Evolutionary conservation across 148 eudicot species (phyloP), one percentile per base, ranked within the genome.

Genomic region (Camellia lanceoleosa): DNA sequence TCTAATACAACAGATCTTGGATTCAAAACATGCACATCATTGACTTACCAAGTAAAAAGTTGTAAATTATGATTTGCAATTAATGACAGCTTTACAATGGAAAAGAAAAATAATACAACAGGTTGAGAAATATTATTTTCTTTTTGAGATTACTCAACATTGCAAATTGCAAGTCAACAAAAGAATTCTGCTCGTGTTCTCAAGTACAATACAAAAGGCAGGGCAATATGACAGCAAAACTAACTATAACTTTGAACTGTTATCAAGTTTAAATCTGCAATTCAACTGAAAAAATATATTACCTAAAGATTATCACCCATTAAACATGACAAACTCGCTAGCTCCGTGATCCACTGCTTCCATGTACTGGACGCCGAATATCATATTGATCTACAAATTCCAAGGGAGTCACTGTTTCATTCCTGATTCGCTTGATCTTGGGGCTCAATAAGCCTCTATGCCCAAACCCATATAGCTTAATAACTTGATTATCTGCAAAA

Each of bases 401-500:
- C 74, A 91, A 71, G 63, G 94, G 94, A 4, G 67, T 73, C 56
- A 76, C 86, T 0, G 91, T 89, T 78, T 91, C 94, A 76, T 86
- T 85, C 80, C 94, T 82, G 52, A 78, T 20, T 71, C 86, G 86
- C 83, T 82, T 91, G 73, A 89, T 80, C 80, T 91, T 89, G 18
- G 94, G 88, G 77, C 90, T 91, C 84, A 89, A 69, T 60, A 92
- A 81, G 3, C 92, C 90, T 58, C 85, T 89, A 84, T 91, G 97
- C 82, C 89, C 80, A 73, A 88, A 89, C 73, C 97, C 97, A 85
- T 91, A 91, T 18, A 89, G 83, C 49, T 86, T 87, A 47, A 92
- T 85, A n/a, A 92, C 97, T 61, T 92, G 97, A 82, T 92, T 92
- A 77, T 92, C 97, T 0, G 94, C 97, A 72, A 92, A 92, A 79